A percentile compares a stretch with the other conserved stretches of the same genome.
phyloP scores from a whole-genome alignment of 306 rosid genomes.

The Fagus crenata region DNA sequence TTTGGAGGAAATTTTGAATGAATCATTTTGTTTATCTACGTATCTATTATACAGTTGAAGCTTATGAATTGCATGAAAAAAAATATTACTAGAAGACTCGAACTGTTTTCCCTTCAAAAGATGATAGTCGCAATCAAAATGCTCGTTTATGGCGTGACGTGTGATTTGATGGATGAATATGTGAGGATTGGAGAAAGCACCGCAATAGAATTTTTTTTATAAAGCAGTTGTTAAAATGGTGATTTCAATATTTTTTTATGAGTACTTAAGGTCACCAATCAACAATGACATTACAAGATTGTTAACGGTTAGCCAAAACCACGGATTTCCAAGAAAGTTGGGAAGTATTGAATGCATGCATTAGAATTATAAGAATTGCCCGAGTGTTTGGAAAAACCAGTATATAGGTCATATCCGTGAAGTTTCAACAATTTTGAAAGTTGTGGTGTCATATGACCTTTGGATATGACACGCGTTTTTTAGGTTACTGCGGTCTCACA shows the following conservation, averaged over 20 bases:
- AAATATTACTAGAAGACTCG: fast-evolving
- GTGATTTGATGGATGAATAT: background rate
- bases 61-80: background rate
- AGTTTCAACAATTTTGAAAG: too few species aligned
- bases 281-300: too few species aligned
- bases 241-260: too few species aligned
- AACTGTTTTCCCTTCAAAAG: background rate
- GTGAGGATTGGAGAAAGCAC: too few species aligned
- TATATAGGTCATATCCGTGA: background rate
- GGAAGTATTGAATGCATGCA: too few species aligned
- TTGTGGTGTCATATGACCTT: background rate
- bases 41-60: background rate
- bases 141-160: background rate
- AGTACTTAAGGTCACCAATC: too few species aligned
- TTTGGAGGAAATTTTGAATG: background rate
- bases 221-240: too few species aligned
- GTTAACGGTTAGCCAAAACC: too few species aligned
- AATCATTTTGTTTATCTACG: background rate
- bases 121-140: background rate
- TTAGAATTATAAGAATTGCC: too few species aligned
- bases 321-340: too few species aligned
- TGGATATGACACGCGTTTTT: background rate
- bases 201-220: too few species aligned
- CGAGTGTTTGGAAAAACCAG: background rate
- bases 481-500: background rate